phyloP scores from a whole-genome alignment of 192 early-diverging fungal genomes.

The Coemansia sp. region DNA sequence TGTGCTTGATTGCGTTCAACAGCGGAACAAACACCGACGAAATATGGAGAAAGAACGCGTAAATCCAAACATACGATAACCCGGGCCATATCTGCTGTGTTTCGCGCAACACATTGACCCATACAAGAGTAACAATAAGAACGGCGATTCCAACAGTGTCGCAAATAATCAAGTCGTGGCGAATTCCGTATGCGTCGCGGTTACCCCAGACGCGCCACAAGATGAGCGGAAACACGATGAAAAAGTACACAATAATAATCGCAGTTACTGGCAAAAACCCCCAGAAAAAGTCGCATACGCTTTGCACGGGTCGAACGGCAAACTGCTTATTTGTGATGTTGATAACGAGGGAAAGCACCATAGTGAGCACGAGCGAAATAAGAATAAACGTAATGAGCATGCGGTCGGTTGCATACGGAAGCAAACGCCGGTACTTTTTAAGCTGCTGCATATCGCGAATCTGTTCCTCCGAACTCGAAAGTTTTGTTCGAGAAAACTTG shows the following conservation, averaged over 20 bases:
- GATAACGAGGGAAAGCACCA: constrained; percentile 16
- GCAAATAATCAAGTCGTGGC: constrained; percentile 58
- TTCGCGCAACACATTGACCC: constrained; percentile 23
- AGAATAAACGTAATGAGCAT: constrained; percentile 22
- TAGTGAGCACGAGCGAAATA: neutral
- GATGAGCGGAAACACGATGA: constrained; percentile 52
- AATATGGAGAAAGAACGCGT: constrained; percentile 28
- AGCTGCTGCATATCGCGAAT: constrained; percentile 20
- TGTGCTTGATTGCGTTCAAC: constrained; percentile 18
- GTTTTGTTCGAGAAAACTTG: neutral
- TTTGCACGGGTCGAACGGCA: constrained; percentile 15
- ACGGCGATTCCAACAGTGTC: constrained; percentile 46
- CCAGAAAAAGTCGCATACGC: constrained; percentile 21
- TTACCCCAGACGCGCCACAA: constrained; percentile 47
- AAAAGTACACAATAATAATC: constrained; percentile 40
- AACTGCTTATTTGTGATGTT: constrained; percentile 38
- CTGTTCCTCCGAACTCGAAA: neutral
- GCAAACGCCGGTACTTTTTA: constrained; percentile 20
- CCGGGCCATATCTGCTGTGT: constrained; percentile 36
- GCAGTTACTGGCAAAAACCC: constrained; percentile 24
- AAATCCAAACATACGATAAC: constrained; percentile 31
- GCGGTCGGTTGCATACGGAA: constrained; percentile 25
- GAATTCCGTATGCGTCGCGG: constrained; percentile 61
- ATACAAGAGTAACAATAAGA: constrained; percentile 42
- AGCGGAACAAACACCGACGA: constrained; percentile 39